Evolutionary conservation across 1,284 basidiomycete genomes (phyloP).

Genomic region (Exobasidium cylindrosporum): DNA sequence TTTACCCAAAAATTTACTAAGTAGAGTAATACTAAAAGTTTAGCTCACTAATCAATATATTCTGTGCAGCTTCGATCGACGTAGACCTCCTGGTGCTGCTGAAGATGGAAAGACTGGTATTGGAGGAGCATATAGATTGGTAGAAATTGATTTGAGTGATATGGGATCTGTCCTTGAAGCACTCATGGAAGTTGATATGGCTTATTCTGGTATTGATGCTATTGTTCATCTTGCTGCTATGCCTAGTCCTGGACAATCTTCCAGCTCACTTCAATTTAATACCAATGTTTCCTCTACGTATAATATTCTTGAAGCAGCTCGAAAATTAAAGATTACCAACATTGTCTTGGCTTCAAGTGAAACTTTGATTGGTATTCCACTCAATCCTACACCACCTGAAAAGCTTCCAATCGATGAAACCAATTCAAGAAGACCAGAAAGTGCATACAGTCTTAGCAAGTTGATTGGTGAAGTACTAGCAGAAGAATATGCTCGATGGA

Average conservation of each 20-base stretch:
- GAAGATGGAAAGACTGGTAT: slow-evolving; percentile 48
- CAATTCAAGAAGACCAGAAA: slow-evolving; percentile 49
- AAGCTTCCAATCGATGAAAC: slow-evolving; percentile 56
- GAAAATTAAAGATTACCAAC: slow-evolving; percentile 54
- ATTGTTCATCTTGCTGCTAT: slow-evolving; percentile 57
- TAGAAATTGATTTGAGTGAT: slow-evolving; percentile 52
- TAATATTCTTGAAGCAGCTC: slow-evolving; percentile 56
- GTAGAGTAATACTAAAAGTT: background rate
- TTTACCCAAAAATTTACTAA: background rate
- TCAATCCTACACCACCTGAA: slow-evolving; percentile 48
- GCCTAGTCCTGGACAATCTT: slow-evolving; percentile 52
- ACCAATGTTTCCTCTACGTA: slow-evolving; percentile 55
- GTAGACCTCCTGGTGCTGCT: slow-evolving; percentile 43
- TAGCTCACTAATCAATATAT: background rate
- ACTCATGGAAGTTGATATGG: slow-evolving; percentile 50
- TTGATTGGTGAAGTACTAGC: slow-evolving; percentile 56
- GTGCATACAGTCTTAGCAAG: slow-evolving; percentile 56
- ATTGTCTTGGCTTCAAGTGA: slow-evolving; percentile 55
- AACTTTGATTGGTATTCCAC: slow-evolving; percentile 56
- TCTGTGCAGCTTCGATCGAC: slow-evolving; percentile 23
- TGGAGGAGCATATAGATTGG: slow-evolving; percentile 30
- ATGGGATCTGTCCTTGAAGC: slow-evolving; percentile 55
- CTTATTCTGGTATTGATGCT: slow-evolving; percentile 54
- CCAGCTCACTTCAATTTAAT: slow-evolving; percentile 54
- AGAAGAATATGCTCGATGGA: slow-evolving; percentile 56